Evolutionary conservation across 2,329 filamentous ascomycete genomes (phyloP).

Genomic region (Epicoccum nigrum): DNA sequence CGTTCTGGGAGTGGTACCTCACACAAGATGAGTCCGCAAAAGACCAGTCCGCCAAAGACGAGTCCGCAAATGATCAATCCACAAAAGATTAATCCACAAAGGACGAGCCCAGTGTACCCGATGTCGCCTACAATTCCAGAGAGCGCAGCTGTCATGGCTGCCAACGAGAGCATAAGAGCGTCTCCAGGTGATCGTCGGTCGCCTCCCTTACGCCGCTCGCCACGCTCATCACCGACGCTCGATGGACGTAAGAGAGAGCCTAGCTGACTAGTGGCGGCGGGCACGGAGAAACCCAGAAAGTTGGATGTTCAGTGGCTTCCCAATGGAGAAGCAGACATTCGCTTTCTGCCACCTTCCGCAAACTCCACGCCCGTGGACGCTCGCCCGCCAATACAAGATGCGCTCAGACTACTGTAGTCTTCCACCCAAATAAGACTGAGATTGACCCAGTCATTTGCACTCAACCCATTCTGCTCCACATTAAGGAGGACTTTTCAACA

Average conservation of each 20-base stretch:
- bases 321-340: constrained; percentile 42
- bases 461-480: too few species aligned
- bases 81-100: constrained; percentile 28
- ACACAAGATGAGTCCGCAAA: constrained; percentile 32
- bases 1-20: constrained; percentile 38
- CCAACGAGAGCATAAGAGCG: constrained; percentile 33
- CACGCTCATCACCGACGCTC: constrained; percentile 20
- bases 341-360: constrained; percentile 39
- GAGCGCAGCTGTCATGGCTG: constrained; percentile 38
- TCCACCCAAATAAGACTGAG: too few species aligned
- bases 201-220: constrained; percentile 37
- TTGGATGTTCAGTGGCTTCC: constrained; percentile 47
- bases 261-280: constrained; percentile 43
- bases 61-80: constrained; percentile 38
- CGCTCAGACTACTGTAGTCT: constrained; percentile 5
- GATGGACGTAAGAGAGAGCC: constrained; percentile 32
- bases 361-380: constrained; percentile 21
- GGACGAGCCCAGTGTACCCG: constrained; percentile 31
- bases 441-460: too few species aligned
- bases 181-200: constrained; percentile 41
- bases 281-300: constrained; percentile 40
- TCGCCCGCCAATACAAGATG: constrained; percentile 18
- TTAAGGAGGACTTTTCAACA: too few species aligned
- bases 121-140: constrained; percentile 36
- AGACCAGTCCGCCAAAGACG: constrained; percentile 31